Base-by-base conservation (phyloP, 148 eudicot genomes). In the Arctostaphylos glauca region DNA sequence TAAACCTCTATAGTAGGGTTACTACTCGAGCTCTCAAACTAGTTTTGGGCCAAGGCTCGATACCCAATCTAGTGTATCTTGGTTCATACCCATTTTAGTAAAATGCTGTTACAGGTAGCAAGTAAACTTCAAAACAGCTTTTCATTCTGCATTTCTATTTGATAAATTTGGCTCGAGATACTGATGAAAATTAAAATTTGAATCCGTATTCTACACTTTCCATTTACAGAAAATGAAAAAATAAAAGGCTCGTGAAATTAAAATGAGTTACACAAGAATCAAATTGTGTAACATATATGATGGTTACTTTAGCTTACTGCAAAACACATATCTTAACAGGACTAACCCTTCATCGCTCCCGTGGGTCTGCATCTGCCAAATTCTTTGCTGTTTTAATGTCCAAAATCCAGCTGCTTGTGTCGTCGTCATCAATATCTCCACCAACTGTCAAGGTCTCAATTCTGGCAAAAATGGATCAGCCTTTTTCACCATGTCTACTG, bases 401-500 rank as follows among this genome's bases (percentile, higher is more conserved):
- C 31, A 81, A 68, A 54, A 84, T 54, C 84, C 82, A 47, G 70
- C 25, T 84, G 85, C 83, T 87, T 77, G 89, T 76, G 55, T 84
- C 86, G 78, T 81, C 86, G 50, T 81, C 79, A 49, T 84, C 85
- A 31, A 77, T 59, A 23, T 79, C 78, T 19, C 84, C 87, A 78
- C 78, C 83, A 78, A 81, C 78, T 12, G 54, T 82, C 85, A 88
- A 66, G 15, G 84, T 85, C 84, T 88, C 83, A 47, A 83, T 47
- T 84, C 81, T 89, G 64, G 84, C 84, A 87, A 84, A 79, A 86
- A 18, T 5, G 83, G 38, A 80, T 82, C 90, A 60, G 81, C 78
- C 84, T 80, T 85, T 68, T 84, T 79, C 82, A 86, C 85, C 81
- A 87, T 66, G 80, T 85, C 89, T 83, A 90, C 92, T 91, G 91